A percentile compares a stretch with the other conserved stretches of the same genome.
Evolutionary conservation across 2,329 filamentous ascomycete species (phyloP).

Genomic region (Aspergillus fijiensis): DNA sequence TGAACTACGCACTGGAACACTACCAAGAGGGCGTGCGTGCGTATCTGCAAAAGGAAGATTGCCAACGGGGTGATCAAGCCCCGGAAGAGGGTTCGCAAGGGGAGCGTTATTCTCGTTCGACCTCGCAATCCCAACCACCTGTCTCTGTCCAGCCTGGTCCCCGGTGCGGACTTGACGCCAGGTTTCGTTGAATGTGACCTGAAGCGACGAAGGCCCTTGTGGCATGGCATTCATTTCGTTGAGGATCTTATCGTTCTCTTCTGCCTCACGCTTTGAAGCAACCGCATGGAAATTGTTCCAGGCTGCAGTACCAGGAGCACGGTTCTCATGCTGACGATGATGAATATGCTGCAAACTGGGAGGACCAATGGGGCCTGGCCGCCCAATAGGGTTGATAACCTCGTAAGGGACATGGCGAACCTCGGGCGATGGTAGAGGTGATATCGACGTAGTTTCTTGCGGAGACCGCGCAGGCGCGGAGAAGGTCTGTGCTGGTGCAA

Average conservation of each 20-base stretch:
- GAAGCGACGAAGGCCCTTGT: conserved; percentile 36
- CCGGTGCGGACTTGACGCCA: conserved; percentile 48
- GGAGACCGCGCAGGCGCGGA: conserved; percentile 30
- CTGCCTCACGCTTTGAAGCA: conserved; percentile 41
- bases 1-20: conserved; percentile 44
- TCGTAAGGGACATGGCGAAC: conserved; percentile 39
- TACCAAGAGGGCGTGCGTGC: conserved; percentile 35
- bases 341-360: conserved; percentile 37
- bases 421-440: conserved; percentile 42
- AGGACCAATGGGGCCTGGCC: conserved; percentile 49
- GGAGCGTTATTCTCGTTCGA: conserved; percentile 28
- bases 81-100: conserved; percentile 33
- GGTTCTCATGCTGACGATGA: conserved; percentile 32
- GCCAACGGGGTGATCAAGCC: conserved; percentile 39
- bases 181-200: conserved; percentile 45
- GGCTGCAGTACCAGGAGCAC: conserved; percentile 33
- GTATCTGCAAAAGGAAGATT: conserved; percentile 37
- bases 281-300: conserved; percentile 48
- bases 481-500: conserved; percentile 36
- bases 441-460: conserved; percentile 35
- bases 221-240: conserved; percentile 41
- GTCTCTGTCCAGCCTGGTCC: conserved; percentile 42
- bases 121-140: conserved; percentile 39
- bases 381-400: conserved; percentile 40
- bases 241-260: conserved; percentile 42